A percentile compares a stretch with the other conserved stretches of the same genome.
phyloP scores from a whole-genome alignment of 371 early-diverging fungal genomes.

The Capillidium rhysosporum region DNA sequence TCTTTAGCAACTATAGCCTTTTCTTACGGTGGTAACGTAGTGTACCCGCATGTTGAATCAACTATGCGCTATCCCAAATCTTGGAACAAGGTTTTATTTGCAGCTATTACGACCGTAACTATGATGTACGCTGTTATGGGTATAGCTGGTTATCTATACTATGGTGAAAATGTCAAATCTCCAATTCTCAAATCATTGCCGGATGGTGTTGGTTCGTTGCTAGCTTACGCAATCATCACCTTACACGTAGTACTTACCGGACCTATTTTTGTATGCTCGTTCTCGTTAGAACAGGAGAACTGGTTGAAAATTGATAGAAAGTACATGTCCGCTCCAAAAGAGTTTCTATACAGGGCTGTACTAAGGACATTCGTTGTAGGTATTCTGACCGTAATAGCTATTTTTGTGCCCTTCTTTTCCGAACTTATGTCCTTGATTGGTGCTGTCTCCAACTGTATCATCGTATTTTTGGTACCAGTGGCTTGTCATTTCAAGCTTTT shows the following conservation, averaged over 20 bases:
- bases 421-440: constrained; percentile 65
- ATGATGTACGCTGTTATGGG: constrained; percentile 54
- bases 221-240: constrained; percentile 51
- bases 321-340: constrained; percentile 7
- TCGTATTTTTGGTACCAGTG: constrained; percentile 73
- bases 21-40: constrained; percentile 61
- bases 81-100: constrained; percentile 45
- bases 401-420: constrained; percentile 56
- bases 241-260: constrained; percentile 57
- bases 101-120: constrained; percentile 46
- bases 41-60: constrained; percentile 65
- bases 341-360: constrained; percentile 27
- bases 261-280: constrained; percentile 57
- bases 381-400: constrained; percentile 29
- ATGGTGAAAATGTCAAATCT: constrained; percentile 38
- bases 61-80: constrained; percentile 55
- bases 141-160: constrained; percentile 55
- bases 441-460: constrained; percentile 44
- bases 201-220: constrained; percentile 34
- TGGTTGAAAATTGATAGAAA: constrained; percentile 18
- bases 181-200: constrained; percentile 59
- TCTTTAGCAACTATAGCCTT: constrained; percentile 45
- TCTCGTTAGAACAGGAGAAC: constrained; percentile 48
- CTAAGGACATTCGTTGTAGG: constrained; percentile 29
- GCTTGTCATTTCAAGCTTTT: constrained; percentile 51